Base-by-base conservation (phyloP, 2,329 filamentous ascomycete species). In the Zymoseptoria crescenta region DNA sequence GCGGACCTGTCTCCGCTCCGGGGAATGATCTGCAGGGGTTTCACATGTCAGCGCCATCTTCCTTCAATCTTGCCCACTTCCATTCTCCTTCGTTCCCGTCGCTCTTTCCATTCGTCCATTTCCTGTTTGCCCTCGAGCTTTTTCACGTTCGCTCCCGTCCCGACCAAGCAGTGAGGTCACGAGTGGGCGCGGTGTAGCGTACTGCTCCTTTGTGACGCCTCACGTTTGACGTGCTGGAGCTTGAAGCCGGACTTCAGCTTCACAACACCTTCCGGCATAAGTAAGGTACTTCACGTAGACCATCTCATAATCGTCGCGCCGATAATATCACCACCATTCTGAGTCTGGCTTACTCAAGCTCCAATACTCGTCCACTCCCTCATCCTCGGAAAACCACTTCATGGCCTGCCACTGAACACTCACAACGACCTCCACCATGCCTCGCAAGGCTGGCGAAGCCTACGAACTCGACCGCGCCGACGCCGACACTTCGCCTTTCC, bases 401-500 rank as follows among this genome's bases (percentile, higher is more conserved):
- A 41, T 41, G 35, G 16, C 35, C 35, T 9, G 16, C 35, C 35
- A 19, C 24, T 45, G 19, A 3, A 50, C 16, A 45, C 20, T 49
- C 27, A 2, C 1, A 45, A 20, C 27, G 9, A 48, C 29, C 41
- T 24, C 54, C 58, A 65, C 28, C 13, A 71, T 71, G 69, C 65
- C 65, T 16, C 62, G 67, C 61, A 65, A 63, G 58, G 57, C 67
- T 1, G 67, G 66, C 29, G 67, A 71, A 52, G 60, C 62, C 56
- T 69, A 69, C 62, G 69, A 70, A 57, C 67, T 71, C 57, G 67
- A 70, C 49, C 61, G n/a, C n/a, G n/a, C n/a, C n/a, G n/a, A 56
- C 9, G 50, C 65, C 49, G 64, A 67, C 49, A 57, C 57, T 53
- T 54, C 54, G 21, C 56, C 58, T 16, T 57, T 58, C 55, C 48